phyloP scores from a whole-genome alignment of 441 rosid species.

The Erodium moschatum region DNA sequence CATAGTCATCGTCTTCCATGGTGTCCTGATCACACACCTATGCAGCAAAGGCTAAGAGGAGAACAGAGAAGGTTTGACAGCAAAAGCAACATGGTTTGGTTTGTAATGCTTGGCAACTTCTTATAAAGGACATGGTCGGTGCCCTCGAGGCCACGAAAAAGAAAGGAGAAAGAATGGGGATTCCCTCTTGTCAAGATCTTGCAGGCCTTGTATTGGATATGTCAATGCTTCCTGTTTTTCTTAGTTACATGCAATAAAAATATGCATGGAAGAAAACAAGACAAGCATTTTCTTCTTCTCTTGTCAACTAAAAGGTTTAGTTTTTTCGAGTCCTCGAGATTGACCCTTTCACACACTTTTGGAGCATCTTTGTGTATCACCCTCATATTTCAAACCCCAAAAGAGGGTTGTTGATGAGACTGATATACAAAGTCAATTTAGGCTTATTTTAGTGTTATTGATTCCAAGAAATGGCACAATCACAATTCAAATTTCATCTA shows the following conservation, averaged over 20 bases:
- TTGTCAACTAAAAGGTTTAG: background rate
- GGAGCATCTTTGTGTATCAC: background rate
- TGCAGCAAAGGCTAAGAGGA: no score
- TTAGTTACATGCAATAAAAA: no score
- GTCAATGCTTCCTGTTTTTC: background rate
- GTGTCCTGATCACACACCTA: background rate
- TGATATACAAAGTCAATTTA: background rate
- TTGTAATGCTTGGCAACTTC: background rate
- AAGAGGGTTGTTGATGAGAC: background rate
- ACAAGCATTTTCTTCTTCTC: background rate
- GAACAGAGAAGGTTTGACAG: no score
- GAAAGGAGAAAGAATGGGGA: background rate
- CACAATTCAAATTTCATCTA: no score
- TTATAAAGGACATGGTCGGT: background rate
- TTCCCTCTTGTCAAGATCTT: background rate
- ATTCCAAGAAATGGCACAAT: background rate
- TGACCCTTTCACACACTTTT: background rate
- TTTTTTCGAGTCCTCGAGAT: background rate
- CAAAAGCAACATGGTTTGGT: background rate
- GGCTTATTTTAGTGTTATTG: background rate
- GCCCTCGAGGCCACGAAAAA: background rate
- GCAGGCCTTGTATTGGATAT: constrained; percentile 4
- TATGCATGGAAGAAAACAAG: background rate
- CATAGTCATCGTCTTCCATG: constrained; percentile 30
- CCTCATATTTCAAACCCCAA: background rate